Percentiles rank a stretch among this genome's conserved stretches.
Evolutionary conservation across 2,329 filamentous ascomycete species (phyloP).

Genomic region (Colletotrichum caudatum): DNA sequence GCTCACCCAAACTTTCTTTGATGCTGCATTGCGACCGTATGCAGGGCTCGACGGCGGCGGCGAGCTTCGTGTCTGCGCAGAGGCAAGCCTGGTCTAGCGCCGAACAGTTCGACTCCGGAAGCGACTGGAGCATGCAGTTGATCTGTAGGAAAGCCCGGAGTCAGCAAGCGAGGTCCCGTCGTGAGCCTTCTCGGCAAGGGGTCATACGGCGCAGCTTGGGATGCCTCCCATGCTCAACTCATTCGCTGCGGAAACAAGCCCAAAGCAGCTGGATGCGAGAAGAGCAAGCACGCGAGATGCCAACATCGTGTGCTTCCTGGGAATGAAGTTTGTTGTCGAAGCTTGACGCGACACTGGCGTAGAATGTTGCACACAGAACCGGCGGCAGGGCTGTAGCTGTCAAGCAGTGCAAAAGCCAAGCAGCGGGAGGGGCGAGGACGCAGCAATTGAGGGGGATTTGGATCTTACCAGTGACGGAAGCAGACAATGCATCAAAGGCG

Average conservation of each 20-base stretch:
- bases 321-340: neutral
- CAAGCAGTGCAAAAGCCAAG: neutral
- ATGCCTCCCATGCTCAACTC: slow-evolving; percentile 5
- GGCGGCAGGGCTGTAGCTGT: neutral
- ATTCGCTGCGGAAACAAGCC: neutral
- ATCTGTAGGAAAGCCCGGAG: neutral
- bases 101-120: slow-evolving; percentile 42
- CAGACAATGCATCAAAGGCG: neutral
- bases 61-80: slow-evolving; percentile 48
- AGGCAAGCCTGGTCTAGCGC: slow-evolving; percentile 47
- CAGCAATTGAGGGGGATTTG: neutral
- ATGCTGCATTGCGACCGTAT: slow-evolving; percentile 46
- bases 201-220: slow-evolving; percentile 15
- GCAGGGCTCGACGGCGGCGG: slow-evolving; percentile 46
- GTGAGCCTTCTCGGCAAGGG: neutral
- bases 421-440: neutral
- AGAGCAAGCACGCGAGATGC: neutral
- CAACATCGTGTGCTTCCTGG: neutral
- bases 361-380: neutral
- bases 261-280: neutral
- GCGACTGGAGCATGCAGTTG: slow-evolving; percentile 20
- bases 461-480: neutral
- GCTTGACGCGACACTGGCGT: neutral
- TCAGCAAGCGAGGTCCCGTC: neutral
- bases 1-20: slow-evolving; percentile 50